Base-by-base conservation (phyloP, 2,329 filamentous ascomycete genomes). In the Verticillium alfalfae region DNA sequence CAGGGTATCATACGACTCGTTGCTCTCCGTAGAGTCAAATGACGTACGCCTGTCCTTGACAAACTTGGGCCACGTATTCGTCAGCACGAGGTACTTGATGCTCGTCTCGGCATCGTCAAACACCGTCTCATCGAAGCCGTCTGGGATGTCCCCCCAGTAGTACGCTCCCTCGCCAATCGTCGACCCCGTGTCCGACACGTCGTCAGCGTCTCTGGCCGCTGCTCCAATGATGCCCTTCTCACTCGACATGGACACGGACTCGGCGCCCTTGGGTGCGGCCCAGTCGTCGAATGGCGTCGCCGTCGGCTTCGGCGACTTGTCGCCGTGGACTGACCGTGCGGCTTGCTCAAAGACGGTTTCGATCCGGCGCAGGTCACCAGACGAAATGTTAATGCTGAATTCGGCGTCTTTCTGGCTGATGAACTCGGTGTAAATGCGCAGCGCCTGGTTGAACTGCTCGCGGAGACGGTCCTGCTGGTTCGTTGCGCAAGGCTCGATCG, bases 301-400 rank as follows among this genome's bases (percentile, higher is more conserved):
- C 0, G 75, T 76, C 58, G 80, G 77, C 22, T 77, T 71, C 7
- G 75, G 69, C 2, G 57, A 41, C 60, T 72, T 71, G 57, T 77
- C 70, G 59, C 79, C 76, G 66, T 75, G 74, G 64, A 82, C 65
- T 68, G 77, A 71, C 67, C 79, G 67, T 59, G 84, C 81, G 0
- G 85, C 80, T 4, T 70, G 68, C 65, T 85, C 83, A 65, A 90
- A 90, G 18, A 88, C 73, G 3, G 66, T 68, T 52, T 87, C 80
- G 1, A 90, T 79, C 38, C 77, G 76, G 63, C 78, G 78, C 60
- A 84, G 81, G 49, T 87, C 80, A 18, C 77, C 71, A 2, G 82
- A 84, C 2, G 86, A 85, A 38, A 90, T 78, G 69, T 90, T 90
- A 73, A 90, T 80, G 54, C 86, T 86, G 66, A 90, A 89, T 62